phyloP scores from a whole-genome alignment of 495 filamentous ascomycete genomes.

The Aspergillus steynii region DNA sequence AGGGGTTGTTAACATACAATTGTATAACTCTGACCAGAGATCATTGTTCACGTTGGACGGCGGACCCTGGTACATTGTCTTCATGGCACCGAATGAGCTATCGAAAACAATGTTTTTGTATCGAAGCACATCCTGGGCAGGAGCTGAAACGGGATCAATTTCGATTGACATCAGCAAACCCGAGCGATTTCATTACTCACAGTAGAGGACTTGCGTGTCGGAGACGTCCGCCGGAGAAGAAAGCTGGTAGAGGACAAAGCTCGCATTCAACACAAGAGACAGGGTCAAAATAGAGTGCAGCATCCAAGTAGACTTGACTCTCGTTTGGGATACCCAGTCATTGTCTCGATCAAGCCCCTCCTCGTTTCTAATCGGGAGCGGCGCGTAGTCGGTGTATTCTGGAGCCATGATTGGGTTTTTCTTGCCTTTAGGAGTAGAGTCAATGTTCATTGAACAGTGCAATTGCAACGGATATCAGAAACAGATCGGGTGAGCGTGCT shows the following conservation, averaged over 20 bases:
- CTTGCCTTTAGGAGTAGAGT: too few species aligned
- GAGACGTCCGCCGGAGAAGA: not conserved
- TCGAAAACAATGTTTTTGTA: constrained; percentile 3
- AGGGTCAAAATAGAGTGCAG: not conserved
- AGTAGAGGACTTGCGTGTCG: not conserved
- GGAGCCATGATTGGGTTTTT: too few species aligned
- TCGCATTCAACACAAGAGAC: not conserved
- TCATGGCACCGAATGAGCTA: not conserved
- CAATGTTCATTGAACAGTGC: too few species aligned
- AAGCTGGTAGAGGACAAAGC: not conserved
- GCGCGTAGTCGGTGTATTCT: too few species aligned
- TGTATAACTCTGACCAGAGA: not conserved
- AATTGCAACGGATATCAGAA: too few species aligned
- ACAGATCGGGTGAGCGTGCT: too few species aligned
- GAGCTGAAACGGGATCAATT: not conserved
- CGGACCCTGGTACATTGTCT: not conserved
- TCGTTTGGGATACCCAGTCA: too few species aligned
- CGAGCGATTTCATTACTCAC: not conserved
- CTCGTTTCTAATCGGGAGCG: too few species aligned
- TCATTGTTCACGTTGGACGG: not conserved
- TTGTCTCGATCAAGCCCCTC: too few species aligned
- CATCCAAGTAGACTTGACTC: too few species aligned
- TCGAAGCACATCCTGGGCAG: not conserved
- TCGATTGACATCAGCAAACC: not conserved
- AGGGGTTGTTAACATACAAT: not conserved